A percentile compares a stretch with the other conserved stretches of the same genome.
These are phyloP conservation scores for Hyphopichia fennica DNA, from an alignment of 1,139 yeast genomes.

Conservation along the genomic window DNA sequence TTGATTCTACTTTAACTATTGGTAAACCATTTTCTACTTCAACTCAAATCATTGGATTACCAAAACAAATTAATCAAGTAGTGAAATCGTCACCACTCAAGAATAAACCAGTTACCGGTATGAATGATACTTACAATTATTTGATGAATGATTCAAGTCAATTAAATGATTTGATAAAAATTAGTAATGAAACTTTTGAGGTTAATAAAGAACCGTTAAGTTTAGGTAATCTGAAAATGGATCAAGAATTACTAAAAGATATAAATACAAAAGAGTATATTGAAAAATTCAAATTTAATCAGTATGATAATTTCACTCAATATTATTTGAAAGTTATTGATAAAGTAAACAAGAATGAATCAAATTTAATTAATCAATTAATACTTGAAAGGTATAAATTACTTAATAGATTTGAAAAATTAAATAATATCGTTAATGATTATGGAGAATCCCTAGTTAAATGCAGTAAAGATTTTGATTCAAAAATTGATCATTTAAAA, in stretches of 20 bases:
- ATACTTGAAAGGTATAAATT: slow-evolving; percentile 36
- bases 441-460: slow-evolving; percentile 17
- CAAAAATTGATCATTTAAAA: neutral
- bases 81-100: slow-evolving; percentile 6
- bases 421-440: slow-evolving; percentile 26
- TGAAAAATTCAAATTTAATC: slow-evolving; percentile 5
- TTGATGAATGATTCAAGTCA: too few relatives aligned
- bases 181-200: slow-evolving; percentile 1
- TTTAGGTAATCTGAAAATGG: slow-evolving; percentile 1
- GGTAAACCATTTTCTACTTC: slow-evolving; percentile 2
- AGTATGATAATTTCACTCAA: slow-evolving; percentile 2
- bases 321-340: neutral
- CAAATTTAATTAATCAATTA: slow-evolving; percentile 27
- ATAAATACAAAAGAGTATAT: slow-evolving; percentile 1
- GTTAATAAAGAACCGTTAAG: slow-evolving; percentile 6
- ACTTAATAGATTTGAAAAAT: slow-evolving; percentile 29
- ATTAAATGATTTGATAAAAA: neutral
- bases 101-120: too few relatives aligned
- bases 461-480: neutral
- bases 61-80: neutral
- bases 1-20: slow-evolving; percentile 7
- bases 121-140: too few relatives aligned
- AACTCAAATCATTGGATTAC: neutral
- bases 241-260: slow-evolving; percentile 1
- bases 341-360: slow-evolving; percentile 4